These are phyloP conservation scores for Venturia pyrina DNA, from an alignment of 2,329 filamentous ascomycete genomes.

Conservation along the genomic window DNA sequence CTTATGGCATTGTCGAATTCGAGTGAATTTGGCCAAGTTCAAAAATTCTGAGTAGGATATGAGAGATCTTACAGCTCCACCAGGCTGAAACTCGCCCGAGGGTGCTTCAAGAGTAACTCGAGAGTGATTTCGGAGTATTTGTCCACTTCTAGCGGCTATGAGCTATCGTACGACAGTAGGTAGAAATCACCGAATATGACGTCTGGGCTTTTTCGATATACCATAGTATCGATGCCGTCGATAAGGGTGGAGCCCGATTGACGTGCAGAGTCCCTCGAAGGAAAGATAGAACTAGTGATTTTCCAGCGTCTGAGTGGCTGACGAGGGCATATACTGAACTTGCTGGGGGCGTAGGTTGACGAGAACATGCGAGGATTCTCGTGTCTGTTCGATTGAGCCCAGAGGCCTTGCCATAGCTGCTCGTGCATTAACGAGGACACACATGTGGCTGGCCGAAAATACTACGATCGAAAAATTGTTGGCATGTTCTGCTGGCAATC, in stretches of 20 bases:
- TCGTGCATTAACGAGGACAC: conserved; percentile 58
- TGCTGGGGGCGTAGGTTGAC: conserved; percentile 47
- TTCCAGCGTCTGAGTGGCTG: conserved; percentile 33
- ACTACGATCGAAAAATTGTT: conserved; percentile 47
- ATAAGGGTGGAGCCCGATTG: conserved; percentile 41
- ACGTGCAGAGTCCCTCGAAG: conserved; percentile 45
- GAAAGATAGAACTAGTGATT: conserved; percentile 29
- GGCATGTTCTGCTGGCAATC: conserved; percentile 42
- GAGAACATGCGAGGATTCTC: conserved; percentile 46
- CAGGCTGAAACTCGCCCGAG: no score
- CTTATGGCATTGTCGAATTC: conserved; percentile 28
- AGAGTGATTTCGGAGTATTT: no score
- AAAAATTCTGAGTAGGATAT: no score
- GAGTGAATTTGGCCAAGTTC: no score
- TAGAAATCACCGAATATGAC: conserved; percentile 28
- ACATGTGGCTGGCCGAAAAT: conserved; percentile 62
- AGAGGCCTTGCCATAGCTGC: conserved; percentile 49
- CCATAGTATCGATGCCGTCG: conserved; percentile 40
- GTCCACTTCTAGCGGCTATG: no score
- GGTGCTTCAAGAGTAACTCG: no score
- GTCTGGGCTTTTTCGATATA: conserved; percentile 27
- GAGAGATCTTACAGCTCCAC: no score
- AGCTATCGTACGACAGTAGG: conserved; percentile 24
- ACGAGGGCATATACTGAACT: conserved; percentile 57
- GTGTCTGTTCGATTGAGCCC: conserved; percentile 43